Percentiles rank a stretch among this genome's conserved stretches.
phyloP scores from a whole-genome alignment of 768 basidiomycete species.

The Russula abietina region DNA sequence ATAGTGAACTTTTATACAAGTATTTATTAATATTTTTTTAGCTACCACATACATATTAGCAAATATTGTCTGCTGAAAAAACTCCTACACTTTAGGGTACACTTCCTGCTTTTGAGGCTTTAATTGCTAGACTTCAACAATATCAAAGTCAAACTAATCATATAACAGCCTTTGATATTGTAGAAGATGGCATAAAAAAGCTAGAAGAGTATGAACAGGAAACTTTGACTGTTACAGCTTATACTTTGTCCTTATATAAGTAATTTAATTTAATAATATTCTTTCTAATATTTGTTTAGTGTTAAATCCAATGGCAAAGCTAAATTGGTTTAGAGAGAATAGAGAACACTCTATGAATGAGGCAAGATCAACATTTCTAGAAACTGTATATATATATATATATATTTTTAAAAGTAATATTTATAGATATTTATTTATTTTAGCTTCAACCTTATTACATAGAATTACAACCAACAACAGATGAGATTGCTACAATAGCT shows the following conservation, averaged over 20 bases:
- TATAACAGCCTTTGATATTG: background rate
- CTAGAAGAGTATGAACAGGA: background rate
- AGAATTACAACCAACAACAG: background rate
- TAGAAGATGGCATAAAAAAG: background rate
- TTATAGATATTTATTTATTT: background rate
- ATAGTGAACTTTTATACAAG: background rate
- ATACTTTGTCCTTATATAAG: background rate
- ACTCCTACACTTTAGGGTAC: background rate
- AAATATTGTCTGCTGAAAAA: background rate
- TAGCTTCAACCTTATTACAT: background rate
- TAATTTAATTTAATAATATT: background rate
- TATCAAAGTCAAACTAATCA: background rate
- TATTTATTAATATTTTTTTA: background rate
- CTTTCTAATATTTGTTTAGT: background rate
- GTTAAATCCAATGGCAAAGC: background rate
- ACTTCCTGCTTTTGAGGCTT: background rate
- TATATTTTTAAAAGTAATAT: background rate
- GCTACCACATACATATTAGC: background rate
- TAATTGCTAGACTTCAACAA: background rate
- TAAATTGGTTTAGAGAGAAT: background rate
- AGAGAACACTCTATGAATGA: background rate
- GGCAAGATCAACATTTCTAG: background rate
- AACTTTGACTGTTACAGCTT: background rate
- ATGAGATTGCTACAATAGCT: background rate
- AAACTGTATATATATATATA: background rate